Conservation (phyloP, 148 eudicot genomes). For the Rheum nobile region DNA sequence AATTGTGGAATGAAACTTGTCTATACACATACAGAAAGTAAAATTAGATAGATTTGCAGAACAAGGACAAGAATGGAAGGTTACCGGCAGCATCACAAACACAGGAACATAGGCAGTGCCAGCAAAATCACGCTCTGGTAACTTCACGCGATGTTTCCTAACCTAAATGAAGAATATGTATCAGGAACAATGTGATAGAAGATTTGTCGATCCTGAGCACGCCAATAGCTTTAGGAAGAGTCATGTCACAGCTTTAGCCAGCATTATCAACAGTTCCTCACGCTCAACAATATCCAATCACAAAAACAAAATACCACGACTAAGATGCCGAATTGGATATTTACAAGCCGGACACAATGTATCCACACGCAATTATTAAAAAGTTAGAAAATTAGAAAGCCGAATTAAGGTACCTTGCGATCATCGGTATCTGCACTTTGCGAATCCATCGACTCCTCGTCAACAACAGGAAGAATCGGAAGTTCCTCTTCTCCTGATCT, state of each 20-base stretch:
- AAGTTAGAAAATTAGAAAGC: too few species aligned
- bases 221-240: neutral
- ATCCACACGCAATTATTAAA: neutral
- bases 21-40: neutral
- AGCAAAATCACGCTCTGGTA: slow-evolving; percentile 52
- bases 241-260: too few species aligned
- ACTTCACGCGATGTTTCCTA: neutral
- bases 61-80: slow-evolving; percentile 8
- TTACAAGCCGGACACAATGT: neutral
- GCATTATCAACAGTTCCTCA: too few species aligned
- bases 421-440: neutral
- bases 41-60: neutral
- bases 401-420: neutral
- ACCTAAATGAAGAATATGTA: neutral
- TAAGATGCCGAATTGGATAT: neutral
- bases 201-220: neutral
- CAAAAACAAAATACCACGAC: neutral
- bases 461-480: neutral
- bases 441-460: neutral
- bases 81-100: slow-evolving; percentile 80
- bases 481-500: slow-evolving; percentile 19
- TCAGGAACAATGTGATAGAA: neutral
- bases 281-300: neutral
- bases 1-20: neutral
- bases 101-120: slow-evolving; percentile 73